These are phyloP conservation scores for Naumovozyma baii DNA, from an alignment of 805 yeast species.

Conservation along the genomic window DNA sequence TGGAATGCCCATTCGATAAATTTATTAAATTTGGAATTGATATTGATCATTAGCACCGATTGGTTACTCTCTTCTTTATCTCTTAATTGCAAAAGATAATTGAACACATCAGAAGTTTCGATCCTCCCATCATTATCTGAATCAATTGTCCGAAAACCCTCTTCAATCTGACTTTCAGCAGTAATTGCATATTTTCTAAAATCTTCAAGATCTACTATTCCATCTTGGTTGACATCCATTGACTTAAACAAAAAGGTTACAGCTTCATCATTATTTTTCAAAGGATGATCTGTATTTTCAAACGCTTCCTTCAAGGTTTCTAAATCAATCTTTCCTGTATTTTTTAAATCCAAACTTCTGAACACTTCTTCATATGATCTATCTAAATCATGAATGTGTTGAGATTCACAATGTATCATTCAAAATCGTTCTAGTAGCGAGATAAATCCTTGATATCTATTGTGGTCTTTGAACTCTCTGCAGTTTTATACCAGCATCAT, in stretches of 20 bases:
- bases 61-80: slow-evolving; percentile 9
- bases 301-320: slow-evolving; percentile 33
- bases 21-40: slow-evolving; percentile 12
- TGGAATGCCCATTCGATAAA: slow-evolving; percentile 28
- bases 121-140: slow-evolving; percentile 64
- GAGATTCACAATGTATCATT: not conserved
- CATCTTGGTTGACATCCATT: slow-evolving; percentile 50
- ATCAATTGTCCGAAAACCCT: slow-evolving; percentile 62
- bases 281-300: slow-evolving; percentile 48
- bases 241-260: slow-evolving; percentile 47
- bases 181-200: slow-evolving; percentile 53
- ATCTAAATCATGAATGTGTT: not conserved
- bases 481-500: too few relatives aligned
- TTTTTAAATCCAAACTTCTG: slow-evolving; percentile 34
- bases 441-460: too few relatives aligned
- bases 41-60: too few relatives aligned
- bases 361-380: slow-evolving; percentile 25
- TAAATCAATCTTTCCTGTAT: slow-evolving; percentile 32
- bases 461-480: too few relatives aligned
- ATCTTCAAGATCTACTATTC: slow-evolving; percentile 50
- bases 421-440: not conserved
- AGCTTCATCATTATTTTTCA: slow-evolving; percentile 50
- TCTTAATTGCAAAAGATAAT: slow-evolving; percentile 55
- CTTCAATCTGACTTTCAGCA: slow-evolving; percentile 63
- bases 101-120: slow-evolving; percentile 53